phyloP scores from a whole-genome alignment of 225 moss, liverwort and hornwort species.

The Anthoceros angustus region DNA sequence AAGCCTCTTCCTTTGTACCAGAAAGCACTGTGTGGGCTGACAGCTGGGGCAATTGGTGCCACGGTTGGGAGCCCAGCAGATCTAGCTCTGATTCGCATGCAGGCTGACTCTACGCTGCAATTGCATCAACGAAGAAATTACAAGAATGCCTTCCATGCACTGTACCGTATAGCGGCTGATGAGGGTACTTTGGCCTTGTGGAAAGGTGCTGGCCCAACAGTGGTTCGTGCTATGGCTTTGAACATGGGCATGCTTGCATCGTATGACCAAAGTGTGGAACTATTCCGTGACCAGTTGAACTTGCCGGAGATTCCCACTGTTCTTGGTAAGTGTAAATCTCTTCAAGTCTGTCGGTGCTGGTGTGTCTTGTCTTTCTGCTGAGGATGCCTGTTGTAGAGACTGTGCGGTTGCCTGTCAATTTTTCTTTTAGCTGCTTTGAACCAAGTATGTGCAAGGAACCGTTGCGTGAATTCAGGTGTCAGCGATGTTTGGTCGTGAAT shows the following conservation, averaged over 20 bases:
- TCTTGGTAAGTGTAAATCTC: constrained; percentile 14
- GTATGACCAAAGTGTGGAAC: constrained; percentile 82
- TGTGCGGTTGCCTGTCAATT: too few relatives aligned
- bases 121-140: constrained; percentile 63
- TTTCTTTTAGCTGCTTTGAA: too few relatives aligned
- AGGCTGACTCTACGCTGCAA: constrained; percentile 84
- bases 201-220: constrained; percentile 57
- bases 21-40: constrained; percentile 86
- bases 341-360: not conserved
- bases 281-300: constrained; percentile 55
- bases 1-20: constrained; percentile 88
- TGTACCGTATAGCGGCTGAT: constrained; percentile 27
- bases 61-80: constrained; percentile 84
- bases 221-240: constrained; percentile 71
- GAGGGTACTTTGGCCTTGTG: constrained; percentile 45
- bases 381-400: too few relatives aligned
- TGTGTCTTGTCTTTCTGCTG: not conserved
- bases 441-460: not conserved
- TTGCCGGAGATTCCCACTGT: constrained; percentile 67
- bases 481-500: not conserved
- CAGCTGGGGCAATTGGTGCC: constrained; percentile 91
- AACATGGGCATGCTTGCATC: constrained; percentile 99
- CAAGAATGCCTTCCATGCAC: constrained; percentile 78
- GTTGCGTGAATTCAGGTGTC: not conserved
- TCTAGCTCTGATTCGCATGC: constrained; percentile 97